Evolutionary conservation across 768 basidiomycete genomes (phyloP).

Genomic region (Termitomyces eurrhizus): DNA sequence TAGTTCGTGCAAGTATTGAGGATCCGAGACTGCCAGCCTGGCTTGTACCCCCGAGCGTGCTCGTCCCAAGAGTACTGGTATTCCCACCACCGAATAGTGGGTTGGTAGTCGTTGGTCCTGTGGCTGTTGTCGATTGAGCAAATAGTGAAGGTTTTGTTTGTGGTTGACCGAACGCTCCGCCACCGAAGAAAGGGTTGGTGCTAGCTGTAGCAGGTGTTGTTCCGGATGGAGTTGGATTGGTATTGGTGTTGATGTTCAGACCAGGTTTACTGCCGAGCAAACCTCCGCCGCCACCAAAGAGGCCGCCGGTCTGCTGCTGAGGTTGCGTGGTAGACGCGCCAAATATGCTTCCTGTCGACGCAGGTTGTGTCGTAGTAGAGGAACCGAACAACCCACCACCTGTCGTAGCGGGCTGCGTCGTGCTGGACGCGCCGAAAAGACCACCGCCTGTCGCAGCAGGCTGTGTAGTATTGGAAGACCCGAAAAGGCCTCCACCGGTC

Average conservation of each 20-base stretch:
- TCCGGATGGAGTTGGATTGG: constrained; percentile 14
- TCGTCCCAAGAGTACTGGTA: constrained; percentile 24
- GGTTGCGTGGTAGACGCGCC: constrained; percentile 15
- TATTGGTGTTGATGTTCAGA: constrained; percentile 21
- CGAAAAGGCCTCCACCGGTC: constrained; percentile 27
- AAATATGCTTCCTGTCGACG: constrained; percentile 27
- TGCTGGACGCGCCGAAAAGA: constrained; percentile 26
- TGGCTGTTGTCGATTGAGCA: constrained; percentile 16
- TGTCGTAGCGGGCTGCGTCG: constrained; percentile 7
- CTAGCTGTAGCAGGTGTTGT: constrained; percentile 20
- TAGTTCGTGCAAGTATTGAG: constrained; percentile 34
- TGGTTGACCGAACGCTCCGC: constrained; percentile 19
- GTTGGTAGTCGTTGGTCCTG: constrained; percentile 9
- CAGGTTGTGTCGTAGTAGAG: constrained; percentile 16
- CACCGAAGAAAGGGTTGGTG: constrained; percentile 22
- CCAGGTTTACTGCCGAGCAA: constrained; percentile 14
- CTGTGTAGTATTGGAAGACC: constrained; percentile 17
- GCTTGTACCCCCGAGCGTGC: constrained; percentile 30
- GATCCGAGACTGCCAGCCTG: constrained; percentile 21
- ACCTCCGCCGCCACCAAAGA: constrained; percentile 3
- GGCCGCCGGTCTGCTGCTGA: constrained; percentile 3
- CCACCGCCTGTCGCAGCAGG: constrained; percentile 21
- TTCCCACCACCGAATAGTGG: constrained; percentile 22
- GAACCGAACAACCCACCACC: constrained; percentile 29
- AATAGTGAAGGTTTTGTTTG: constrained; percentile 23